phyloP scores from a whole-genome alignment of 495 filamentous ascomycete species.

The Chaetomium cochliodes region DNA sequence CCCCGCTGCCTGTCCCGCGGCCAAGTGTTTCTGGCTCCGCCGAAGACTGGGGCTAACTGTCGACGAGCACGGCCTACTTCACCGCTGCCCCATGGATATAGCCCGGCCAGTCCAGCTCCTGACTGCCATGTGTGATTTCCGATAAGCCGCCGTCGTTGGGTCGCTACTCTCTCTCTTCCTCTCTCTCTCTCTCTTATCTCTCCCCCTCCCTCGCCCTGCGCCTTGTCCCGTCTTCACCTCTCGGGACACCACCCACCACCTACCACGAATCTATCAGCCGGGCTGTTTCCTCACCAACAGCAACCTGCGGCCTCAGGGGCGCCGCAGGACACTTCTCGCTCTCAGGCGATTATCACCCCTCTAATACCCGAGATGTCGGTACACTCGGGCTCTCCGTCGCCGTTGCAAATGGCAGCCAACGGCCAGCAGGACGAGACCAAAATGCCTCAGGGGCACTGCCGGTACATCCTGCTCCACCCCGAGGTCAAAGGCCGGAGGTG shows the following conservation, averaged over 20 bases:
- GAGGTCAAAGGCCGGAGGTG: slow-evolving; percentile 56
- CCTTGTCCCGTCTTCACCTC: not conserved
- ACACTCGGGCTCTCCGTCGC: slow-evolving; percentile 34
- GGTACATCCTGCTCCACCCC: slow-evolving; percentile 54
- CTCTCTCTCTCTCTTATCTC: not conserved
- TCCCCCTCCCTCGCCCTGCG: not conserved
- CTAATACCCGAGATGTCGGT: slow-evolving; percentile 29
- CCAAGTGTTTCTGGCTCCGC: too few relatives aligned
- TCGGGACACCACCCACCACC: slow-evolving; percentile 2
- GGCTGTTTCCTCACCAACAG: not conserved
- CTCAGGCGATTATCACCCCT: not conserved
- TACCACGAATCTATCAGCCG: not conserved
- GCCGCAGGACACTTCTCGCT: slow-evolving; percentile 9
- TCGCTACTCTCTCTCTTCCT: slow-evolving; percentile 21
- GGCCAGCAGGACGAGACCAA: slow-evolving; percentile 38
- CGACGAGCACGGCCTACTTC: slow-evolving; percentile 3
- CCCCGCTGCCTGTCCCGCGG: not conserved
- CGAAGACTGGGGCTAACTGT: too few relatives aligned
- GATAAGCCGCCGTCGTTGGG: slow-evolving; percentile 28
- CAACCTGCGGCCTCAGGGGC: slow-evolving; percentile 11
- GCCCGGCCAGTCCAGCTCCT: slow-evolving; percentile 17
- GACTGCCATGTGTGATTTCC: slow-evolving; percentile 37
- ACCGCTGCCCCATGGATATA: slow-evolving; percentile 32
- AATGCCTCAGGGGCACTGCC: slow-evolving; percentile 55
- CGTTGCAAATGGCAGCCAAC: slow-evolving; percentile 32